These are phyloP conservation scores for Ceratobasidium sp. DNA, from an alignment of 1,284 basidiomycete species.

Conservation along the genomic window DNA sequence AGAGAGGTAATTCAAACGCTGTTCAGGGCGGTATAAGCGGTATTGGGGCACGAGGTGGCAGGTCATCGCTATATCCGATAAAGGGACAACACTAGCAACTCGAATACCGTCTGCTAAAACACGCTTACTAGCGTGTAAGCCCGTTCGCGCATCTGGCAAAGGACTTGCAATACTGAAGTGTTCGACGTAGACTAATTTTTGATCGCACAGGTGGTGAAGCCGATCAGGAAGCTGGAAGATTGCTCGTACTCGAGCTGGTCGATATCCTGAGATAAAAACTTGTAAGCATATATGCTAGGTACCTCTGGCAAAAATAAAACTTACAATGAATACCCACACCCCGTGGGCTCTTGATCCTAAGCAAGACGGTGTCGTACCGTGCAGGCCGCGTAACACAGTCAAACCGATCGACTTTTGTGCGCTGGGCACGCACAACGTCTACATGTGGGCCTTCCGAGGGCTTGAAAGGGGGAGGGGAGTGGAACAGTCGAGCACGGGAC, in stretches of 20 bases:
- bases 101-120: background rate
- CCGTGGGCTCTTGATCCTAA: background rate
- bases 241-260: background rate
- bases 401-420: background rate
- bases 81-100: background rate
- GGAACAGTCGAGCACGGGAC: slow-evolving; percentile 12
- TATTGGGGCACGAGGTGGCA: slow-evolving; percentile 30
- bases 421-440: slow-evolving; percentile 8
- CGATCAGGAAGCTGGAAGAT: too few relatives aligned
- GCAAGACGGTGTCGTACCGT: background rate
- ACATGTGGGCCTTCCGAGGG: background rate
- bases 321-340: background rate
- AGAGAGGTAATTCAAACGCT: background rate
- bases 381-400: slow-evolving; percentile 12
- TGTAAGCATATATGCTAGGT: background rate
- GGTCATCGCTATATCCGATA: slow-evolving; percentile 25
- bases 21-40: background rate
- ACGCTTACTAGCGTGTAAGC: background rate
- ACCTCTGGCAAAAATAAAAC: background rate
- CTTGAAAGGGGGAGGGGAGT: slow-evolving; percentile 22
- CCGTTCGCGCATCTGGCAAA: too few relatives aligned
- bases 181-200: too few relatives aligned
- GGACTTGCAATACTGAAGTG: too few relatives aligned
- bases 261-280: background rate
- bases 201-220: too few relatives aligned